Percentiles rank a stretch among this genome's conserved stretches.
Evolutionary conservation across 257 asterid species (phyloP).

Genomic region (Leptodermis oblonga): DNA sequence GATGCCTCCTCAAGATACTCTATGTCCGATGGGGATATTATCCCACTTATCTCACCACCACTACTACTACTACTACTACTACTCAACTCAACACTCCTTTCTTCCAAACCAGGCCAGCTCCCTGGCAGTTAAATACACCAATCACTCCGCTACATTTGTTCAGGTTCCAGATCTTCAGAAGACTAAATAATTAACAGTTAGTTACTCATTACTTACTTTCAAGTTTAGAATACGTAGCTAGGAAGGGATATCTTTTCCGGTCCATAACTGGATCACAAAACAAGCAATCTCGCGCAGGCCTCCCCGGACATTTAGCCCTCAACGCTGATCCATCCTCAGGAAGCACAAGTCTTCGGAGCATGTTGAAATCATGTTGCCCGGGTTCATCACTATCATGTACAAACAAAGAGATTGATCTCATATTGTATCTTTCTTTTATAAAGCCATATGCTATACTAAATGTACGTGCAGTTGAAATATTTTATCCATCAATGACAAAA

Average conservation of each 20-base stretch:
- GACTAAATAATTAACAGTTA: constrained; percentile 18
- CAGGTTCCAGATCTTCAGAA: constrained; percentile 54
- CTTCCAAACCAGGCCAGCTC: constrained; percentile 48
- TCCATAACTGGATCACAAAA: constrained; percentile 53
- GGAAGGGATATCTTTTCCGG: constrained; percentile 34
- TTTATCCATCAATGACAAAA: background rate
- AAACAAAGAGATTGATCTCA: background rate
- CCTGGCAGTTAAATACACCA: constrained; percentile 60
- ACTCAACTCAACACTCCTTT: constrained; percentile 12
- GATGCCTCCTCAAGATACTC: constrained; percentile 37
- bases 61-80: too few species aligned
- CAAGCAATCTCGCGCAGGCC: constrained; percentile 50
- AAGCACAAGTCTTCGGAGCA: constrained; percentile 47
- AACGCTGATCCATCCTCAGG: constrained; percentile 55
- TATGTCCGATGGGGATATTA: constrained; percentile 43
- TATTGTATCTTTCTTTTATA: background rate
- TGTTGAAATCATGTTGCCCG: constrained; percentile 51
- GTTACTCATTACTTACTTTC: background rate
- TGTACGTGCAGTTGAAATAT: background rate
- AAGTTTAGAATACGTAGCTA: too few species aligned
- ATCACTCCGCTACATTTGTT: constrained; percentile 47
- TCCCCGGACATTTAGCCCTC: constrained; percentile 49
- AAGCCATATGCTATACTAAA: background rate
- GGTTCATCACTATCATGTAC: constrained; percentile 44
- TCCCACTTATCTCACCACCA: constrained; percentile 40